A percentile compares a stretch with the other conserved stretches of the same genome.
Conservation (phyloP, 768 basidiomycete genomes). For the Suillus luteus region DNA sequence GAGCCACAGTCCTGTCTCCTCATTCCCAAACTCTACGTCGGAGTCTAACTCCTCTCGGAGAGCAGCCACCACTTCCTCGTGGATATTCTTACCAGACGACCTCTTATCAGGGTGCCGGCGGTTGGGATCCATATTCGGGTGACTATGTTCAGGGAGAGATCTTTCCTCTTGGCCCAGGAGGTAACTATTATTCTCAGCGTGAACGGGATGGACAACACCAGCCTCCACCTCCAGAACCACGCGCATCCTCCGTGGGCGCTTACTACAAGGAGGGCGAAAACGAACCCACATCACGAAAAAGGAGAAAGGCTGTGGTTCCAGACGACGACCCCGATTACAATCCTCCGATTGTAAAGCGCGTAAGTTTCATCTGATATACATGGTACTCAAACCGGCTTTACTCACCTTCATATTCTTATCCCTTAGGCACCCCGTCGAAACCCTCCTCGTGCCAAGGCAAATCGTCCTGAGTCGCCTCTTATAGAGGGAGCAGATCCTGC, state of each 20-base stretch:
- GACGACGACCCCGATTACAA: constrained; percentile 58
- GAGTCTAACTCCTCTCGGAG: constrained; percentile 29
- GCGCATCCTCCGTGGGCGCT: constrained; percentile 22
- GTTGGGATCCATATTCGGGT: constrained; percentile 41
- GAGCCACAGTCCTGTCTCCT: constrained; percentile 20
- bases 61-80: constrained; percentile 36
- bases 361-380: constrained; percentile 38
- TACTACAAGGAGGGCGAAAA: constrained; percentile 35
- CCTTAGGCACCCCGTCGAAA: constrained; percentile 45
- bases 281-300: constrained; percentile 46
- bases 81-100: constrained; percentile 40
- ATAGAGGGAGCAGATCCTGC: constrained; percentile 25
- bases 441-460: constrained; percentile 40
- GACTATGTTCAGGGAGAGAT: constrained; percentile 41
- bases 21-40: constrained; percentile 28
- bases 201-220: constrained; percentile 18
- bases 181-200: constrained; percentile 37
- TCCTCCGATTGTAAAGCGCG: constrained; percentile 50
- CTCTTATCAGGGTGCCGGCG: constrained; percentile 40
- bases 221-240: constrained; percentile 22
- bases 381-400: constrained; percentile 8
- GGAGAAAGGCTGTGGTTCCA: constrained; percentile 43
- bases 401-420: constrained; percentile 11
- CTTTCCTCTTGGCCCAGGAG: constrained; percentile 39
- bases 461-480: constrained; percentile 31